Conservation (phyloP, 805 yeast species). For the Blastobotrys chiropterorum region DNA sequence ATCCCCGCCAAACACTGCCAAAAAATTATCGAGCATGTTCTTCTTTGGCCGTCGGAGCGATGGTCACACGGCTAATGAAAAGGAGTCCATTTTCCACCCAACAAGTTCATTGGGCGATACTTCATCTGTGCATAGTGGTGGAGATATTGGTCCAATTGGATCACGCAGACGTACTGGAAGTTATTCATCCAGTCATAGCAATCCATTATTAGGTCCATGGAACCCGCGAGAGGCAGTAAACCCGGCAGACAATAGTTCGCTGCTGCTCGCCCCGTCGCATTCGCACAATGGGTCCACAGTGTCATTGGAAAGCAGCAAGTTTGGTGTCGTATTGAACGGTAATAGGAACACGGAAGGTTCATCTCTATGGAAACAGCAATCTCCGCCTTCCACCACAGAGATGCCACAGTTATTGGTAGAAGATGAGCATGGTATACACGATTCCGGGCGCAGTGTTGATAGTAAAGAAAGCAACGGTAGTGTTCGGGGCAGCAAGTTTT, state of each 20-base stretch:
- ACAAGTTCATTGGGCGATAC: not conserved
- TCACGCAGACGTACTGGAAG: conserved; percentile 19
- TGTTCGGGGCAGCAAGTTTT: conserved; percentile 8
- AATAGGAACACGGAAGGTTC: not conserved
- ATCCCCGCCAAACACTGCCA: not conserved
- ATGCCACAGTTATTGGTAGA: not conserved
- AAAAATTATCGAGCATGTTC: conserved; percentile 6
- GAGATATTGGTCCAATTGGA: conserved; percentile 14
- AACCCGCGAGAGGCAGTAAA: not conserved
- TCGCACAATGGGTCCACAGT: conserved; percentile 9
- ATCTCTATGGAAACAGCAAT: not conserved
- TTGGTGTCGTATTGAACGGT: conserved; percentile 2
- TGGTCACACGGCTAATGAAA: not conserved
- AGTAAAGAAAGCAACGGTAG: conserved; percentile 9
- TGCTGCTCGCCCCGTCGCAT: conserved; percentile 5
- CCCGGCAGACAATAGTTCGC: conserved; percentile 5
- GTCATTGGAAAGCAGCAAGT: conserved; percentile 5
- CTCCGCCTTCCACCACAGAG: not conserved
- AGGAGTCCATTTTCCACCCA: not conserved
- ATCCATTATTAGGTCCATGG: not conserved
- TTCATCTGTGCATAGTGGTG: not conserved
- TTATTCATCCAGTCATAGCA: conserved; percentile 1
- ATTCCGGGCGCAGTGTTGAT: conserved; percentile 4
- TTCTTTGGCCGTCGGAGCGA: not conserved
- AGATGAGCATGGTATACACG: not conserved